phyloP scores from a whole-genome alignment of 257 asterid genomes.

The Rauvolfia tetraphylla region DNA sequence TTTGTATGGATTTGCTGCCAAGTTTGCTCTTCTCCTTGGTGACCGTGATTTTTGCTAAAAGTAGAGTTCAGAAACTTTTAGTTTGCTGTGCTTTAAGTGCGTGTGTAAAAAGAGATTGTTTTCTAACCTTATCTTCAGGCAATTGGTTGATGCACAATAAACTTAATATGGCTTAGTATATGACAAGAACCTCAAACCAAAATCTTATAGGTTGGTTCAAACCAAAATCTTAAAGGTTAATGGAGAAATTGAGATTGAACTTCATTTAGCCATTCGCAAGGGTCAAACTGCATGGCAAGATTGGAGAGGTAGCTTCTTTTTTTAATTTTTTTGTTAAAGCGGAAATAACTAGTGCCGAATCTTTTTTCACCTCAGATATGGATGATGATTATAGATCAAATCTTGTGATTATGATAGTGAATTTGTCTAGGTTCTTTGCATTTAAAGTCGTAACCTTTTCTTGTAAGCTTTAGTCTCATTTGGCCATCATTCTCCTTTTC shows the following conservation, averaged over 20 bases:
- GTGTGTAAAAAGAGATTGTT: not conserved
- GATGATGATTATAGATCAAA: too few relatives aligned
- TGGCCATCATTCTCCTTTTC: too few relatives aligned
- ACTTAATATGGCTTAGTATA: not conserved
- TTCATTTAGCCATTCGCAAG: too few relatives aligned
- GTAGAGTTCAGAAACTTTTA: not conserved
- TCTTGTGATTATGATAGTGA: too few relatives aligned
- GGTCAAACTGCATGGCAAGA: too few relatives aligned
- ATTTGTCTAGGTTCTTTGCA: too few relatives aligned
- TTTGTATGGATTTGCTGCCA: not conserved
- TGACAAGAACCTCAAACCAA: not conserved
- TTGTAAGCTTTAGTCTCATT: too few relatives aligned
- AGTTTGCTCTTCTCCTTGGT: not conserved
- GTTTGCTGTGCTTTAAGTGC: not conserved
- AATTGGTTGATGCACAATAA: not conserved
- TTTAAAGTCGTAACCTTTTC: too few relatives aligned
- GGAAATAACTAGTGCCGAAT: not conserved
- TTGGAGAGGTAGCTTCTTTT: not conserved
- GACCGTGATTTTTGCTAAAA: not conserved
- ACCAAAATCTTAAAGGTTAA: too few relatives aligned
- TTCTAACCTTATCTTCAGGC: not conserved
- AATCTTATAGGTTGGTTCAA: too few relatives aligned
- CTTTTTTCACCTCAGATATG: not conserved
- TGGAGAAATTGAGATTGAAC: not conserved
- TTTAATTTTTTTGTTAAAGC: not conserved